Evolutionary conservation across 805 yeast genomes (phyloP).

Genomic region (Saccharomycopsis fermentans): DNA sequence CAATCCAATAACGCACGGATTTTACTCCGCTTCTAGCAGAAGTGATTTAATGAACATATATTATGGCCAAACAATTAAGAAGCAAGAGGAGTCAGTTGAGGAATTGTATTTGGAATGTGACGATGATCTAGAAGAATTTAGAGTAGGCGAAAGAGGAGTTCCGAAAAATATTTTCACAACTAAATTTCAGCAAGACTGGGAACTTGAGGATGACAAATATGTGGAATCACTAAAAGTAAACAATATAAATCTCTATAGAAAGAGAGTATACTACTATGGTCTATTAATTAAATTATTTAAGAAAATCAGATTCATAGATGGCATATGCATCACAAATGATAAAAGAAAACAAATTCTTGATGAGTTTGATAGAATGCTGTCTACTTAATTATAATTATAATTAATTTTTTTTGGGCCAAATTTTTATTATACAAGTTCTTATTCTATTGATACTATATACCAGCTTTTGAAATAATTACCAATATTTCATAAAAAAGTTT

Average conservation of each 20-base stretch:
- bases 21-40: constrained; percentile 6
- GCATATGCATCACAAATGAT: constrained; percentile 8
- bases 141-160: background rate
- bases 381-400: background rate
- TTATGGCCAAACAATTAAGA: constrained; percentile 4
- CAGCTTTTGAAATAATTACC: background rate
- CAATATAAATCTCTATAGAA: constrained; percentile 10
- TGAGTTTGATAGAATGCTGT: constrained; percentile 7
- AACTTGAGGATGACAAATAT: constrained; percentile 8
- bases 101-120: constrained; percentile 13
- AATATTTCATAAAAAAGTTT: no score
- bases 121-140: background rate
- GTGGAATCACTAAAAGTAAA: constrained; percentile 9
- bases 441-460: no score
- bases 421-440: background rate
- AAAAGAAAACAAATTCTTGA: constrained; percentile 6
- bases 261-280: constrained; percentile 16
- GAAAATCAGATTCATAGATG: constrained; percentile 15
- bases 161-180: constrained; percentile 11
- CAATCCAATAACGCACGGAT: constrained; percentile 16
- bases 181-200: constrained; percentile 14
- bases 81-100: constrained; percentile 16
- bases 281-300: constrained; percentile 11
- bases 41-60: constrained; percentile 7
- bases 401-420: background rate